These are phyloP conservation scores for Aegilops umbellulata DNA, from an alignment of 176 grass and related monocot species.

Conservation along the genomic window DNA sequence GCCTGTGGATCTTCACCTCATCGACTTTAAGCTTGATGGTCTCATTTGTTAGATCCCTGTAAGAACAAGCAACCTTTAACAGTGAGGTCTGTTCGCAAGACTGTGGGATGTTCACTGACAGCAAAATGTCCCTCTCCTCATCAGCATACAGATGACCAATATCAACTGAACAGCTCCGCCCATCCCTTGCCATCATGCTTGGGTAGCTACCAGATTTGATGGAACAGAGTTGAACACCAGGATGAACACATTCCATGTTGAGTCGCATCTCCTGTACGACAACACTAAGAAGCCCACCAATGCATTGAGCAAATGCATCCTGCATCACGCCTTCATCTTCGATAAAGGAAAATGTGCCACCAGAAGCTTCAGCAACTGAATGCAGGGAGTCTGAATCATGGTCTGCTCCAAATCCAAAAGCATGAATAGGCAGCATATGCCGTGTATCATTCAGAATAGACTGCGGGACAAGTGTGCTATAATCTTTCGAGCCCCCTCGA, in stretches of 20 bases:
- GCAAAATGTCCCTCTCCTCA: conserved; percentile 84
- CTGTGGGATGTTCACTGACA: conserved; percentile 54
- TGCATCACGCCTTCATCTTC: conserved; percentile 91
- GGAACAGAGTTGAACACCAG: conserved; percentile 56
- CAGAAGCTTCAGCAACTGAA: conserved; percentile 78
- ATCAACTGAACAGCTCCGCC: conserved; percentile 55
- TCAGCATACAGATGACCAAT: conserved; percentile 84
- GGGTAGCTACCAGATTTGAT: conserved; percentile 84
- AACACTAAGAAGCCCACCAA: conserved; percentile 90
- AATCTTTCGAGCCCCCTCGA: conserved; percentile 36
- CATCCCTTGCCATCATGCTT: conserved; percentile 62
- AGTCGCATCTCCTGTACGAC: conserved; percentile 67
- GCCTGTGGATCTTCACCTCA: conserved; percentile 61
- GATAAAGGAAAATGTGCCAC: conserved; percentile 96
- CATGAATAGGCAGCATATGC: conserved; percentile 64
- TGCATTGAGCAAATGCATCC: conserved; percentile 98
- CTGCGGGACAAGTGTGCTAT: conserved; percentile 60
- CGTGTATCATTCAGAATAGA: conserved; percentile 31
- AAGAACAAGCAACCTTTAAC: conserved; percentile 63
- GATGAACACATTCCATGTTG: conserved; percentile 55
- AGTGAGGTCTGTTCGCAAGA: conserved; percentile 41
- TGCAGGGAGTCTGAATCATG: conserved; percentile 80
- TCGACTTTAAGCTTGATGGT: conserved; percentile 46
- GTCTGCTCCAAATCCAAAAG: conserved; percentile 89
- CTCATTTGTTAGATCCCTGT: conserved; percentile 69